Base-by-base conservation (phyloP, 345 rosid genomes). In the Dimocarpus longan region DNA sequence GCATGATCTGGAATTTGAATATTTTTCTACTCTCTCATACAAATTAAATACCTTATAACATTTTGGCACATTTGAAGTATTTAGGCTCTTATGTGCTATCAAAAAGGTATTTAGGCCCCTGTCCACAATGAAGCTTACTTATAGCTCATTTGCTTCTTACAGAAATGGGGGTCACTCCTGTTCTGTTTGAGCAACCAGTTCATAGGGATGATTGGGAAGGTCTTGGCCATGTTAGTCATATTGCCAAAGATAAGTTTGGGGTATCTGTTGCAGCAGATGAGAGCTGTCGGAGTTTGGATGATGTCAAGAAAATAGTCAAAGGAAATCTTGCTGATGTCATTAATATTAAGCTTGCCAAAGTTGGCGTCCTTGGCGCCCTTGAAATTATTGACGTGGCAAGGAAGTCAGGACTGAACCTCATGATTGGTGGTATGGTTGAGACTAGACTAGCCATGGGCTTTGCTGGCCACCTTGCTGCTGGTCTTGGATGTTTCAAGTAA, bases 351-450 rank as follows among this genome's bases (percentile, higher is more conserved):
- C 97, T 92, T 48, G 92, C 98, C 3, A 96, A 93, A 89, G 77
- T 88, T 52, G 98, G 99, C 26, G 88, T 94, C 48, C 62, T 90
- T 43, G 95, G 92, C 71, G 95, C 97, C 71, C 92, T 93, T 74
- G 92, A 93, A 74, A 86, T 94, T 62, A 90, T 94, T 21, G 93
- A 90, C 74, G 81, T 85, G 74, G 98, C 92, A 74, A 88, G 89
- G 82, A 84, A 82, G 28, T 83, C 93, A 3, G 93, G 93, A 18
- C 77, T 96, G 86, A 86, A 86, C 78, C 88, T 92, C 42, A 93
- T 94, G 97, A 90, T 93, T 39, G 98, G 94, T 73, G 99, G 98
- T 74, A 91, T 96, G 99, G 98, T 93, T 72, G 99, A 96, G 86
- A 96, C 98, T 37, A 88, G 96, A 81, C 78, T 96, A 66, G 97